These are phyloP conservation scores for Phoma sp. DNA, from an alignment of 2,329 filamentous ascomycete genomes.

Conservation along the genomic window DNA sequence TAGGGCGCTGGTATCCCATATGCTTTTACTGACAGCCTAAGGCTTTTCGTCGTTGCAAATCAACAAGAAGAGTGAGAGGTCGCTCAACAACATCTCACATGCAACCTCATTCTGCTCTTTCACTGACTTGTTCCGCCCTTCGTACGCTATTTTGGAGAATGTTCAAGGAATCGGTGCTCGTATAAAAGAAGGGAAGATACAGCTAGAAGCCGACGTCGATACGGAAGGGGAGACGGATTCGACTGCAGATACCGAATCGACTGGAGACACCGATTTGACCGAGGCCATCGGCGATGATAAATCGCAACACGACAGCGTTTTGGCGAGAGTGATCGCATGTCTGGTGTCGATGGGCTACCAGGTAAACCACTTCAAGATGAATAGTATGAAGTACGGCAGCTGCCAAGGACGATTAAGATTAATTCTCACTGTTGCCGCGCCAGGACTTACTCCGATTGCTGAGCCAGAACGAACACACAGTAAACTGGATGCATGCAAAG, in stretches of 20 bases:
- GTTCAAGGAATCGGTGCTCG: neutral
- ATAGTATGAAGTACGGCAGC: constrained; percentile 40
- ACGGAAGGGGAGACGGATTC: neutral
- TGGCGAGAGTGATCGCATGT: constrained; percentile 74
- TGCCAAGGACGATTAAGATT: constrained; percentile 70
- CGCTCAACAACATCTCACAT: neutral
- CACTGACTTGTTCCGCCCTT: neutral
- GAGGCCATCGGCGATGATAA: no score
- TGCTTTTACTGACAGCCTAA: neutral
- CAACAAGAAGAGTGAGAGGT: neutral
- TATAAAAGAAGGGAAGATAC: neutral
- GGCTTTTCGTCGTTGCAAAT: neutral
- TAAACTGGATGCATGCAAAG: constrained; percentile 53
- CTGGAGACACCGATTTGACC: no score
- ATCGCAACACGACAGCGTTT: constrained; percentile 58
- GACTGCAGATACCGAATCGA: no score
- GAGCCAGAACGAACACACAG: constrained; percentile 67
- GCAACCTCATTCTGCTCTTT: neutral
- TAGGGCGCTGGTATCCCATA: neutral
- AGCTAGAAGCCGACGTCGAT: neutral
- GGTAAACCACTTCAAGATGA: constrained; percentile 63
- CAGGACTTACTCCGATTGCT: constrained; percentile 63
- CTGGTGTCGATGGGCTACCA: constrained; percentile 81
- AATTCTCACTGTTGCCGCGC: constrained; percentile 74
- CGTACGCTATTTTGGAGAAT: neutral